A percentile compares a stretch with the other conserved stretches of the same genome.
Conservation (phyloP, 371 early-diverging fungal species). For the Phascolomyces articulosus region DNA sequence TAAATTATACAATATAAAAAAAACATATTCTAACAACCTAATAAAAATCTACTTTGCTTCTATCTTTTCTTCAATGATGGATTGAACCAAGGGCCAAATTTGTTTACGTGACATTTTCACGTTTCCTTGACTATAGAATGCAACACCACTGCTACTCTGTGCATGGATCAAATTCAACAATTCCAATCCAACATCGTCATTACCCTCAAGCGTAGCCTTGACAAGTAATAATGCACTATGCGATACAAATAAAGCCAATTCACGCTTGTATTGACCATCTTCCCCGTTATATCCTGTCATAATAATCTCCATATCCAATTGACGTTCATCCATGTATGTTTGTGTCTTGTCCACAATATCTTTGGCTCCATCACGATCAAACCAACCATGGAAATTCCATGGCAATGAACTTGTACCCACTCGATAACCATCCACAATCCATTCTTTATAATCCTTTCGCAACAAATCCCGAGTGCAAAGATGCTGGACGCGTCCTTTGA, state of each 20-base stretch:
- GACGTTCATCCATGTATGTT: conserved; percentile 38
- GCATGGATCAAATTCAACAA: conserved; percentile 1
- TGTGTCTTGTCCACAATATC: conserved; percentile 24
- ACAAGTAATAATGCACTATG: conserved; percentile 23
- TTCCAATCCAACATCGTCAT: conserved; percentile 13
- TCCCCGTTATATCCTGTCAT: conserved; percentile 55
- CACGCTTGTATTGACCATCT: conserved; percentile 60
- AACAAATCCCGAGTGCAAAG: conserved; percentile 62
- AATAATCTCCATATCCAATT: conserved; percentile 59
- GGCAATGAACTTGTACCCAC: conserved; percentile 70
- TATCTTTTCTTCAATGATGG: conserved; percentile 3
- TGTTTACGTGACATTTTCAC: conserved; percentile 69
- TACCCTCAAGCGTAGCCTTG: conserved; percentile 29
- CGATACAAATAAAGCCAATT: conserved; percentile 56
- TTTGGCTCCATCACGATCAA: conserved; percentile 37
- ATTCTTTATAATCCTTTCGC: conserved; percentile 83
- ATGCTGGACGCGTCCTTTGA: conserved; percentile 55
- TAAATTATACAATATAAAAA: no score
- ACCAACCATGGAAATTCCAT: conserved; percentile 61
- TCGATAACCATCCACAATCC: conserved; percentile 38
- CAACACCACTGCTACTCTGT: conserved; percentile 11
- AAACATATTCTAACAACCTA: background rate
- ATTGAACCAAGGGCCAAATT: conserved; percentile 64
- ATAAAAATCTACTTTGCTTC: conserved; percentile 3
- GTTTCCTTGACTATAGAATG: conserved; percentile 58